These are phyloP conservation scores for Helichrysum umbraculigerum DNA, from an alignment of 129 eudicot species.

Conservation along the genomic window DNA sequence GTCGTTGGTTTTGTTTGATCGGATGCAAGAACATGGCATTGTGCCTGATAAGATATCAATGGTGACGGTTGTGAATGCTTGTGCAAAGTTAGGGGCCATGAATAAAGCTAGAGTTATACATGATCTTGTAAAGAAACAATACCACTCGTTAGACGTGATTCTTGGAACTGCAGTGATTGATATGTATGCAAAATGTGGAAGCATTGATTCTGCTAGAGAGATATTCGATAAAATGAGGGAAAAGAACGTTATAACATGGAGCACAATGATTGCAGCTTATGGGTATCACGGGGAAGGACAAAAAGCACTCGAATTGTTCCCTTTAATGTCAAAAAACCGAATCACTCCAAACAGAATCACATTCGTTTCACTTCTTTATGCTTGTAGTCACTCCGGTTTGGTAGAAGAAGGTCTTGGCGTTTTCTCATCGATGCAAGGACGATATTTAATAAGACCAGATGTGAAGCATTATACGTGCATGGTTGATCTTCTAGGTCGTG, in stretches of 20 bases:
- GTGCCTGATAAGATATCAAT: constrained; percentile 56
- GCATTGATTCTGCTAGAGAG: constrained; percentile 50
- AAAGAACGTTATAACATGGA: constrained; percentile 64
- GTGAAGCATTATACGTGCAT: constrained; percentile 71
- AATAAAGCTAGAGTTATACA: constrained; percentile 49
- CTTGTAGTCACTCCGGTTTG: constrained; percentile 72
- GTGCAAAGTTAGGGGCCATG: constrained; percentile 66
- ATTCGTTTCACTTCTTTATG: constrained; percentile 50
- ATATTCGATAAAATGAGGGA: constrained; percentile 54
- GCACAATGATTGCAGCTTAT: constrained; percentile 69
- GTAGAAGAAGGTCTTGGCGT: constrained; percentile 57
- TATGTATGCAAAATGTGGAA: constrained; percentile 72
- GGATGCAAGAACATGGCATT: constrained; percentile 47
- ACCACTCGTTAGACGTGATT: constrained; percentile 41
- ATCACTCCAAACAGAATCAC: constrained; percentile 52
- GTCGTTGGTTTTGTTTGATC: constrained; percentile 59
- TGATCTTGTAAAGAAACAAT: constrained; percentile 34
- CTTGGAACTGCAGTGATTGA: constrained; percentile 65
- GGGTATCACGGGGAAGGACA: constrained; percentile 64
- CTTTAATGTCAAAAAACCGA: constrained; percentile 38
- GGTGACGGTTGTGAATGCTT: constrained; percentile 60
- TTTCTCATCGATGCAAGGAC: constrained; percentile 56
- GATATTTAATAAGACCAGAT: constrained; percentile 52
- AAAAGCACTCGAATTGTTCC: constrained; percentile 62
- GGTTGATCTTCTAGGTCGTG: constrained; percentile 71